These are phyloP conservation scores for Lasiosphaeriaceae sp. DNA, from an alignment of 495 filamentous ascomycete genomes.

Conservation along the genomic window DNA sequence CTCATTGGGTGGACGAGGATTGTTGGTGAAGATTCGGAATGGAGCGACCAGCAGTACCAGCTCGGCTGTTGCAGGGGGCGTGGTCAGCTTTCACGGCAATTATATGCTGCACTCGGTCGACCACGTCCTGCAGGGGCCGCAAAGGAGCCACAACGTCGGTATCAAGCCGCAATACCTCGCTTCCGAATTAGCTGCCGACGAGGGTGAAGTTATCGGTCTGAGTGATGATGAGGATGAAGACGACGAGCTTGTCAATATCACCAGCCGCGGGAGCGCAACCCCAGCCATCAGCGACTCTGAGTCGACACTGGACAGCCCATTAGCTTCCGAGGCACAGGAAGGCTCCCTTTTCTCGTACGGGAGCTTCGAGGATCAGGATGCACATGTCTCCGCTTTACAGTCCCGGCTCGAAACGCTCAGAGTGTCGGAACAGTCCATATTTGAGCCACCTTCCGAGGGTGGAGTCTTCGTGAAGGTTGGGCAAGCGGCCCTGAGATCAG, in stretches of 20 bases:
- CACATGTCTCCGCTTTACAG: not conserved
- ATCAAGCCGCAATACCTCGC: not conserved
- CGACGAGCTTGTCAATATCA: not conserved
- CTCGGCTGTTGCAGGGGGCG: not conserved
- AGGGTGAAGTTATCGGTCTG: conserved; percentile 6
- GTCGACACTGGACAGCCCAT: no score
- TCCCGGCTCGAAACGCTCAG: not conserved
- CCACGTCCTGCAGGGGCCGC: not conserved
- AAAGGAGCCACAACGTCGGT: not conserved
- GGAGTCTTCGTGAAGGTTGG: no score
- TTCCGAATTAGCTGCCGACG: not conserved
- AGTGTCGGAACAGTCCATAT: no score
- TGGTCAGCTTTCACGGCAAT: not conserved
- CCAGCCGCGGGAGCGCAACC: conserved; percentile 4
- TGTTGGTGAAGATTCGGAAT: not conserved
- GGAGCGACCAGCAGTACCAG: not conserved
- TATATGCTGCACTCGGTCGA: not conserved
- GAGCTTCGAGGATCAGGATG: not conserved
- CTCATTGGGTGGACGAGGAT: not conserved
- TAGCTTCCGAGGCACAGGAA: not conserved
- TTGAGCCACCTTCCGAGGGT: no score
- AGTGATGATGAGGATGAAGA: conserved; percentile 6
- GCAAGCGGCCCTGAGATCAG: not conserved
- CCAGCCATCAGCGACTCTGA: not conserved
- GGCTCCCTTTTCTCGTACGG: not conserved